Evolutionary conservation across 78 protist genomes (phyloP).

Genomic region (Dictyostelium brefeldianum): DNA sequence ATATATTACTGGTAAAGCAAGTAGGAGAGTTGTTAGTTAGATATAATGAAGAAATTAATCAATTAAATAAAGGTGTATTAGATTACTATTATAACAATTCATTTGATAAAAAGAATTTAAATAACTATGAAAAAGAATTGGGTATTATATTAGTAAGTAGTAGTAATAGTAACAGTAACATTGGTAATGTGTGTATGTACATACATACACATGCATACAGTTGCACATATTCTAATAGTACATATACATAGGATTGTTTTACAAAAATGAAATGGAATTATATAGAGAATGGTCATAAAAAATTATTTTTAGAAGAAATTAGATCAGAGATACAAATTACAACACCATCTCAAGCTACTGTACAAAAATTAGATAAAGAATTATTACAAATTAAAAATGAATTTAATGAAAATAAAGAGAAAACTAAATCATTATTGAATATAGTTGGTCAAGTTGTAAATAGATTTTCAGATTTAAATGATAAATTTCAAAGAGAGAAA

Average conservation of each 20-base stretch:
- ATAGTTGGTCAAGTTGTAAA: neutral
- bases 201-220: neutral
- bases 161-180: too few species aligned
- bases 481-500: slow-evolving; percentile 17
- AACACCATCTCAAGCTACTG: slow-evolving; percentile 18
- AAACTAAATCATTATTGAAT: slow-evolving; percentile 2
- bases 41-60: neutral
- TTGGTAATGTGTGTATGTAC: neutral
- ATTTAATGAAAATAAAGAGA: slow-evolving; percentile 61
- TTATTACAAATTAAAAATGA: slow-evolving; percentile 43
- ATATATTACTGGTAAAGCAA: neutral
- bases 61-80: slow-evolving; percentile 34
- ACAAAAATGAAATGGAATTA: slow-evolving; percentile 57
- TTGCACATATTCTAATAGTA: neutral
- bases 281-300: slow-evolving; percentile 62
- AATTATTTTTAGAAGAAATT: slow-evolving; percentile 55
- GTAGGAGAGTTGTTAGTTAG: neutral
- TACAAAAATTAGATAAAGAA: neutral
- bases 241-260: slow-evolving; percentile 41
- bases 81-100: slow-evolving; percentile 16
- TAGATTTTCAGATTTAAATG: neutral
- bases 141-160: slow-evolving; percentile 36
- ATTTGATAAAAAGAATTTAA: slow-evolving; percentile 41
- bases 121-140: slow-evolving; percentile 56
- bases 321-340: neutral